phyloP scores from a whole-genome alignment of 2,329 filamentous ascomycete species.

The Fusarium sambucinum region DNA sequence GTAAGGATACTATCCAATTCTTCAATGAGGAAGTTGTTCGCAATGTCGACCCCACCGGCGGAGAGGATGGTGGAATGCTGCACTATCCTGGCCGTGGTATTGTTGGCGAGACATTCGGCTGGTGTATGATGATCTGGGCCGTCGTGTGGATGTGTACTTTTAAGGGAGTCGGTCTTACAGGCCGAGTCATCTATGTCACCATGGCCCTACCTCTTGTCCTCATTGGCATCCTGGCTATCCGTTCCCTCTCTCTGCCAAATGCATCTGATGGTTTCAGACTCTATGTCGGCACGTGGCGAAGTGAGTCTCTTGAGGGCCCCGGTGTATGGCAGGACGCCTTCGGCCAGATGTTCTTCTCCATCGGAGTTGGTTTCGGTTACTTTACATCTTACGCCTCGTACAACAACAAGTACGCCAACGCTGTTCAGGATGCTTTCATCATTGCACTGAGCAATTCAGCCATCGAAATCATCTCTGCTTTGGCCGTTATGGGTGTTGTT shows the following conservation, averaged over 20 bases:
- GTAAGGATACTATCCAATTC: background rate
- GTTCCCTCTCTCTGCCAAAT: slow-evolving; percentile 63
- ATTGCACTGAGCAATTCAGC: slow-evolving; percentile 65
- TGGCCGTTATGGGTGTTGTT: slow-evolving; percentile 64
- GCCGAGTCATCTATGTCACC: slow-evolving; percentile 67
- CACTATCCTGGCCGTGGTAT: slow-evolving; percentile 58
- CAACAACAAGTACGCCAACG: slow-evolving; percentile 64
- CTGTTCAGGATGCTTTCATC: slow-evolving; percentile 65
- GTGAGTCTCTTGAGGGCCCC: slow-evolving; percentile 54
- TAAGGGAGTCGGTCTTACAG: slow-evolving; percentile 66
- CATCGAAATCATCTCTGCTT: slow-evolving; percentile 61
- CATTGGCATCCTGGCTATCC: slow-evolving; percentile 64
- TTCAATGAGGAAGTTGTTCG: slow-evolving; percentile 53
- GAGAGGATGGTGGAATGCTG: slow-evolving; percentile 1
- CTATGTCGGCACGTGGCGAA: slow-evolving; percentile 55
- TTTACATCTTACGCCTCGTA: slow-evolving; percentile 68
- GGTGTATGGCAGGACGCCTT: slow-evolving; percentile 64
- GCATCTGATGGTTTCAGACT: slow-evolving; percentile 62
- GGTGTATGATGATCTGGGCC: slow-evolving; percentile 68
- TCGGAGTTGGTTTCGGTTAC: slow-evolving; percentile 66
- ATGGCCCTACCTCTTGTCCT: slow-evolving; percentile 68
- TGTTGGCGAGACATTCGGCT: slow-evolving; percentile 65
- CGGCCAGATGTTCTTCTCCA: slow-evolving; percentile 58
- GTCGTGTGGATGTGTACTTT: slow-evolving; percentile 69
- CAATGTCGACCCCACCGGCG: slow-evolving; percentile 10